A percentile compares a stretch with the other conserved stretches of the same genome.
These are phyloP conservation scores for Chaetomium sp. DNA, from an alignment of 2,329 filamentous ascomycete species.

Conservation along the genomic window DNA sequence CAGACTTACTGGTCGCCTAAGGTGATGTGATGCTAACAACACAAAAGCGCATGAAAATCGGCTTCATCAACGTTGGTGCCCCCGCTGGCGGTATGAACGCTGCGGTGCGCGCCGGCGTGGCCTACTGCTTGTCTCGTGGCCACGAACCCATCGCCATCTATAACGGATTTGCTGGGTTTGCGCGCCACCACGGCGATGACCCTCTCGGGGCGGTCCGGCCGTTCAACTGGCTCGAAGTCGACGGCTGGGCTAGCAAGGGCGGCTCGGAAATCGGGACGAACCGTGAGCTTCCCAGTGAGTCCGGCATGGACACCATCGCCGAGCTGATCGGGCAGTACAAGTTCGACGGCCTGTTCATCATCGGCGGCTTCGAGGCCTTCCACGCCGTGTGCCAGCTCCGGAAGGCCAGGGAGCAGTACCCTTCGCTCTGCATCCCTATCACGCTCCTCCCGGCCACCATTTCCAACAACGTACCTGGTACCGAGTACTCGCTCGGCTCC, in stretches of 20 bases:
- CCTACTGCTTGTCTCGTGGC: constrained; percentile 86
- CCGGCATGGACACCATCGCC: constrained; percentile 75
- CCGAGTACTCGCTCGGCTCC: constrained; percentile 92
- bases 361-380: constrained; percentile 96
- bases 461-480: constrained; percentile 96
- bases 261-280: constrained; percentile 98
- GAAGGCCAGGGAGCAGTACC: constrained; percentile 69
- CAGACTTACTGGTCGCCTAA: too few species aligned
- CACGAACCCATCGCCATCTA: constrained; percentile 90
- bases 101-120: constrained; percentile 84
- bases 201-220: constrained; percentile 77
- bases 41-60: constrained; percentile 74
- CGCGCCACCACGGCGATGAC: constrained; percentile 79
- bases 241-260: constrained; percentile 91
- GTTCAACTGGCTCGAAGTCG: constrained; percentile 89
- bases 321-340: constrained; percentile 77
- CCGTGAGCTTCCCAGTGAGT: constrained; percentile 80
- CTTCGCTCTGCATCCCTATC: constrained; percentile 88
- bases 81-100: constrained; percentile 98
- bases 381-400: constrained; percentile 84
- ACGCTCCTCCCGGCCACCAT: constrained; percentile 91
- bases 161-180: constrained; percentile 93
- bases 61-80: constrained; percentile 93
- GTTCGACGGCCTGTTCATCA: constrained; percentile 84
- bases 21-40: constrained; percentile 25